phyloP scores from a whole-genome alignment of 441 rosid genomes.

The Croton laevigatus region DNA sequence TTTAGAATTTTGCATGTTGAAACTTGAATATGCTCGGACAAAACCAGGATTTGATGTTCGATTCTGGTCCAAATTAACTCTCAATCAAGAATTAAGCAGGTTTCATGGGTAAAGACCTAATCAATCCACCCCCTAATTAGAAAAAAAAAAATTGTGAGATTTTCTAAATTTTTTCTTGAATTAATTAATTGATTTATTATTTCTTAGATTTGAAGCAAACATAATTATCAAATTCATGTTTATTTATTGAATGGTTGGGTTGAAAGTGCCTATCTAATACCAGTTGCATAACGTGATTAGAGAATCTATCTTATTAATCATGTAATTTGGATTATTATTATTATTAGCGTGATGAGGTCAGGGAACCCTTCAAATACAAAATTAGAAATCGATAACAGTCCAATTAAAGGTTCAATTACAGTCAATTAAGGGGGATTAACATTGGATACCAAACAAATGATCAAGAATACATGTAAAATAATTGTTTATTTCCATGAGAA shows the following conservation, averaged over 20 bases:
- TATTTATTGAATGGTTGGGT: background rate
- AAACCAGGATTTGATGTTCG: background rate
- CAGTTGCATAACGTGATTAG: background rate
- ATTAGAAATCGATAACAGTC: background rate
- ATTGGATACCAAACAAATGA: background rate
- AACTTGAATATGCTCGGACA: background rate
- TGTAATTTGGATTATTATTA: background rate
- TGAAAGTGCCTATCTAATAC: conserved; percentile 3
- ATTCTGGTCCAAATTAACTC: background rate
- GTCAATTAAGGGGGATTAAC: conserved; percentile 12
- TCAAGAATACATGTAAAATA: conserved; percentile 8
- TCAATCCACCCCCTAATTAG: background rate
- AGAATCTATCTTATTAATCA: background rate
- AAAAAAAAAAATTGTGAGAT: background rate
- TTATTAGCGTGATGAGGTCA: too few species aligned
- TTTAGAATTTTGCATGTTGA: background rate
- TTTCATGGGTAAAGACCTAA: background rate
- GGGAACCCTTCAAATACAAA: background rate
- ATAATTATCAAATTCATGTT: background rate
- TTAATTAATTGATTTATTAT: background rate
- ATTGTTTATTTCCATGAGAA: background rate
- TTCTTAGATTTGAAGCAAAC: conserved; percentile 1
- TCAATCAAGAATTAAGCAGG: background rate
- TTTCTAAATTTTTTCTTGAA: too few species aligned
- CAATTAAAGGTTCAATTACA: background rate